Conservation (phyloP, 257 asterid genomes). For the Voacanga thouarsii region DNA sequence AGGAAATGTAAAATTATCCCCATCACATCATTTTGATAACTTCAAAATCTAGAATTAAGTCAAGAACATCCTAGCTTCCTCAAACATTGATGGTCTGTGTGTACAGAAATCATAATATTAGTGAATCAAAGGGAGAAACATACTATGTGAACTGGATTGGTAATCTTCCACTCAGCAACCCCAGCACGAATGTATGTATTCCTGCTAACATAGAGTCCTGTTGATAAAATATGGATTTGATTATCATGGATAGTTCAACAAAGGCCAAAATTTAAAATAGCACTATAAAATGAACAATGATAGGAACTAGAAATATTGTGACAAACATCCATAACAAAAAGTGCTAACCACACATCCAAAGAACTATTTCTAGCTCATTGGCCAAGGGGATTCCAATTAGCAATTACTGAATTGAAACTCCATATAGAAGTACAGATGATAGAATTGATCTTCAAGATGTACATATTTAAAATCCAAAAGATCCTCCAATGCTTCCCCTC, state of each 20-base stretch:
- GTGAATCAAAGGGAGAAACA: constrained; percentile 23
- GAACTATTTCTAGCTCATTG: background rate
- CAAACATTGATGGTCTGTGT: background rate
- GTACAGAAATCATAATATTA: background rate
- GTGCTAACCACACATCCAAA: background rate
- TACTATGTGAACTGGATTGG: constrained; percentile 94
- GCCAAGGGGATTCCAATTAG: background rate
- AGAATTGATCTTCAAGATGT: background rate
- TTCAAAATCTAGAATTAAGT: background rate
- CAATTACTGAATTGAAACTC: background rate
- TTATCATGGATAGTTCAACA: background rate
- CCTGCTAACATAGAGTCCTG: constrained; percentile 91
- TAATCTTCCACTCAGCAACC: constrained; percentile 83
- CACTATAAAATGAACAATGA: background rate
- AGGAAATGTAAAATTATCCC: background rate
- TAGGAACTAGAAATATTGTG: background rate
- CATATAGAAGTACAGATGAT: background rate
- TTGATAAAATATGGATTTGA: constrained; percentile 24
- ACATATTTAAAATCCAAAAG: background rate
- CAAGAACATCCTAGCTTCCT: background rate
- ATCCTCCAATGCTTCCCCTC: background rate
- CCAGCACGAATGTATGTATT: constrained; percentile 96
- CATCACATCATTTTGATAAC: background rate
- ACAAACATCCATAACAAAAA: background rate
- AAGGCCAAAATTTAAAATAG: background rate